These are phyloP conservation scores for Leccinum subrobustum DNA, from an alignment of 1,284 basidiomycete species.

Conservation along the genomic window DNA sequence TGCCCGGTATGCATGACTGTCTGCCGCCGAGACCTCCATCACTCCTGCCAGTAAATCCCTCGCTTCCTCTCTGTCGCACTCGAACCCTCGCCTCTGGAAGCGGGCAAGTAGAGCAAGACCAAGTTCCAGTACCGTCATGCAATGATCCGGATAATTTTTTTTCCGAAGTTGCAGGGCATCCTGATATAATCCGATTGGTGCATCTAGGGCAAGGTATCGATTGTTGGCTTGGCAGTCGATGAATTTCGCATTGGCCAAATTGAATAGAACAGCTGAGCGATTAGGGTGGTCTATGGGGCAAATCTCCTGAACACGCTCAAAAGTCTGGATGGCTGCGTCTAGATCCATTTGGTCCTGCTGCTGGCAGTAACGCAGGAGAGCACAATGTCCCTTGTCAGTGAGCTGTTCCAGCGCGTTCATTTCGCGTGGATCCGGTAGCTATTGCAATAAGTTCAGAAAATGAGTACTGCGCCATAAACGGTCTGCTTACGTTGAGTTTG, in stretches of 20 bases:
- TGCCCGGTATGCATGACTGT: not conserved
- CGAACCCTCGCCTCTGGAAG: not conserved
- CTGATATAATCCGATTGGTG: not conserved
- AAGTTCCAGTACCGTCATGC: not conserved
- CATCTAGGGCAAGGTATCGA: not conserved
- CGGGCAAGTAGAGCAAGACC: not conserved
- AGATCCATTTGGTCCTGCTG: not conserved
- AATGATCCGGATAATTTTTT: not conserved
- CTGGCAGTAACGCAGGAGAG: not conserved
- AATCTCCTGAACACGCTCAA: not conserved
- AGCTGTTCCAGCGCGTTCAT: not conserved
- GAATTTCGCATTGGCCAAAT: not conserved
- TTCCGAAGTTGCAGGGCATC: not conserved
- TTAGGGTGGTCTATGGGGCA: not conserved
- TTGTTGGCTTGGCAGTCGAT: not conserved
- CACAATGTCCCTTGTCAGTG: not conserved
- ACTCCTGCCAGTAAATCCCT: not conserved
- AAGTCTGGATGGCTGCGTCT: not conserved
- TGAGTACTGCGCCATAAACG: not conserved
- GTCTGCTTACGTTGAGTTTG: not conserved
- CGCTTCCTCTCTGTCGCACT: not conserved
- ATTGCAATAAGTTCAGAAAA: not conserved
- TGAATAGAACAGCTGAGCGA: not conserved
- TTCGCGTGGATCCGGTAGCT: not conserved
- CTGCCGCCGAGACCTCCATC: not conserved